Conservation (phyloP, 805 yeast genomes). For the Cyberlindnera sargentensis region DNA sequence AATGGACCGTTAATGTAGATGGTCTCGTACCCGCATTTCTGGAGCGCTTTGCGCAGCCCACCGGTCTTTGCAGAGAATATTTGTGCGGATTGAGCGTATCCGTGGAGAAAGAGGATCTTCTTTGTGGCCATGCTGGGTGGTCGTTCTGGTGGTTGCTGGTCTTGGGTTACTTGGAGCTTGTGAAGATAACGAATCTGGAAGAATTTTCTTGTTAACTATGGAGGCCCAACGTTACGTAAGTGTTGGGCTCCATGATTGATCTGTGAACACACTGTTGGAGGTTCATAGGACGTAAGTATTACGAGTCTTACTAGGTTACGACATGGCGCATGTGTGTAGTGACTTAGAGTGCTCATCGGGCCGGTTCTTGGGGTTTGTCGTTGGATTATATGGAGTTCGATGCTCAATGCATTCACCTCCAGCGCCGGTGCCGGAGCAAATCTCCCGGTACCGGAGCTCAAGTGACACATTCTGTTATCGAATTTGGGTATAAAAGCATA, state of each 20-base stretch:
- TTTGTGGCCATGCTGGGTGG: slow-evolving; percentile 13
- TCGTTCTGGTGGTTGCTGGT: background rate
- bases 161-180: background rate
- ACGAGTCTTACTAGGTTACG: too few species aligned
- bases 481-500: too few species aligned
- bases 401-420: too few species aligned
- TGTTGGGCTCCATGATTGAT: too few species aligned
- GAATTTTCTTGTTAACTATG: background rate
- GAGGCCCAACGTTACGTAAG: too few species aligned
- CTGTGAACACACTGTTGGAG: too few species aligned
- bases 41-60: slow-evolving; percentile 70
- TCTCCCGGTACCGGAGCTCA: background rate
- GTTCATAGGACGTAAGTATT: too few species aligned
- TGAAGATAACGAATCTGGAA: background rate
- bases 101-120: slow-evolving; percentile 79
- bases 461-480: too few species aligned
- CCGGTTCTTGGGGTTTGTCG: too few species aligned
- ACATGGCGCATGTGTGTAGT: too few species aligned
- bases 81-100: slow-evolving; percentile 78
- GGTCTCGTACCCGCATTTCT: slow-evolving; percentile 54
- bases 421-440: background rate
- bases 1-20: slow-evolving; percentile 72
- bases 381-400: too few species aligned
- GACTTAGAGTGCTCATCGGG: too few species aligned
- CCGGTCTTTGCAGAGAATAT: slow-evolving; percentile 80